Conservation (phyloP, 768 basidiomycete genomes). For the Amanita pseudoporphyria region DNA sequence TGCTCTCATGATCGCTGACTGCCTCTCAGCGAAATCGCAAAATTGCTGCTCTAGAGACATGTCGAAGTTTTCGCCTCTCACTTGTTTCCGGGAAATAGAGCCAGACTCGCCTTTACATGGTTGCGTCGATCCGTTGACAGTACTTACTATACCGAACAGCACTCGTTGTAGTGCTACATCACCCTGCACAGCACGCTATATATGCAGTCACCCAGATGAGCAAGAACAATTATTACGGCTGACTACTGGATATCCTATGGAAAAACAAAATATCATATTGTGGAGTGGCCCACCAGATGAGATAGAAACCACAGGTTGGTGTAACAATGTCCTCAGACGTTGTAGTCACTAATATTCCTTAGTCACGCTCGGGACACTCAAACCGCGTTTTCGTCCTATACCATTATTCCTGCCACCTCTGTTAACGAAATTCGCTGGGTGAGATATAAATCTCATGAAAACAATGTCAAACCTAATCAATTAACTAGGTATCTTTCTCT, state of each 20-base stretch:
- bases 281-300: slow-evolving; percentile 68
- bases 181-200: slow-evolving; percentile 25
- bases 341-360: slow-evolving; percentile 2
- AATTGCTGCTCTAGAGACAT: slow-evolving; percentile 15
- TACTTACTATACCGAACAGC: slow-evolving; percentile 30
- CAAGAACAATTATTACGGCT: slow-evolving; percentile 49
- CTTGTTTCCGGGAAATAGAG: slow-evolving; percentile 37
- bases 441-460: slow-evolving; percentile 16
- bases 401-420: slow-evolving; percentile 33
- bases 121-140: slow-evolving; percentile 47
- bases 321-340: background rate
- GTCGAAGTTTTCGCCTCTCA: slow-evolving; percentile 17
- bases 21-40: slow-evolving; percentile 14
- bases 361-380: slow-evolving; percentile 46
- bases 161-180: slow-evolving; percentile 30
- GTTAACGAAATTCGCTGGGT: slow-evolving; percentile 43
- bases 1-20: background rate
- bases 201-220: slow-evolving; percentile 45
- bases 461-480: background rate
- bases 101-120: slow-evolving; percentile 21
- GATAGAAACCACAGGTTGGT: slow-evolving; percentile 56
- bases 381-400: slow-evolving; percentile 32
- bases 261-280: slow-evolving; percentile 35
- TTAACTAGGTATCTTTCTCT: slow-evolving; percentile 45
- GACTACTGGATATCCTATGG: slow-evolving; percentile 22